Conservation (phyloP, 257 asterid genomes). For the Petunia secreta region DNA sequence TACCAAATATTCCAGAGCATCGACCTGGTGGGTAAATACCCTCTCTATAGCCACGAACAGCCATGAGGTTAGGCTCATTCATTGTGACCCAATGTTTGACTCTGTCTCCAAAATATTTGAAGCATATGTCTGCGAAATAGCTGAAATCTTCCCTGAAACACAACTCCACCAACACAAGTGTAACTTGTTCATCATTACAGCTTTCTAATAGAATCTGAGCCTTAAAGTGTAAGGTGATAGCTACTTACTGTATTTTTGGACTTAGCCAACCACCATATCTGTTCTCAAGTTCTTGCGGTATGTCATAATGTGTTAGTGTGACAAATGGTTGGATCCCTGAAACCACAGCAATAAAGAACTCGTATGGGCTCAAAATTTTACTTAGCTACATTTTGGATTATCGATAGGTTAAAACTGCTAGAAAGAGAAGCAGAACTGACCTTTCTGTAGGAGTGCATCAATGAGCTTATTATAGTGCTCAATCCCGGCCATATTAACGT, state of each 20-base stretch:
- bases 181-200: not conserved
- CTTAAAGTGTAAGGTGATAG: not conserved
- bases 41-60: slow-evolving; percentile 50
- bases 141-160: slow-evolving; percentile 62
- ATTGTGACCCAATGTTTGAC: slow-evolving; percentile 71
- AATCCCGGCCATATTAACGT: slow-evolving; percentile 57
- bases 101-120: slow-evolving; percentile 59
- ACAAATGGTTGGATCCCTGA: slow-evolving; percentile 68
- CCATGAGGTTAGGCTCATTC: slow-evolving; percentile 65
- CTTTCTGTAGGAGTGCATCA: slow-evolving; percentile 56
- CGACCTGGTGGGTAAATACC: slow-evolving; percentile 65
- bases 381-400: not conserved
- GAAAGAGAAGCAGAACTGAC: slow-evolving; percentile 25
- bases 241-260: slow-evolving; percentile 46
- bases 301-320: slow-evolving; percentile 60
- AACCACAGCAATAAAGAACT: not conserved
- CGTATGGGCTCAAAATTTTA: not conserved
- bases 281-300: slow-evolving; percentile 77
- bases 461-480: slow-evolving; percentile 59
- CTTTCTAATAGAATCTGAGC: not conserved
- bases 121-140: slow-evolving; percentile 60
- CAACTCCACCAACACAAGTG: not conserved
- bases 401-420: not conserved
- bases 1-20: slow-evolving; percentile 53
- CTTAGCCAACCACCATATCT: slow-evolving; percentile 72